These are phyloP conservation scores for Pseudocercospora fijiensis DNA, from an alignment of 2,329 filamentous ascomycete genomes.

Conservation along the genomic window DNA sequence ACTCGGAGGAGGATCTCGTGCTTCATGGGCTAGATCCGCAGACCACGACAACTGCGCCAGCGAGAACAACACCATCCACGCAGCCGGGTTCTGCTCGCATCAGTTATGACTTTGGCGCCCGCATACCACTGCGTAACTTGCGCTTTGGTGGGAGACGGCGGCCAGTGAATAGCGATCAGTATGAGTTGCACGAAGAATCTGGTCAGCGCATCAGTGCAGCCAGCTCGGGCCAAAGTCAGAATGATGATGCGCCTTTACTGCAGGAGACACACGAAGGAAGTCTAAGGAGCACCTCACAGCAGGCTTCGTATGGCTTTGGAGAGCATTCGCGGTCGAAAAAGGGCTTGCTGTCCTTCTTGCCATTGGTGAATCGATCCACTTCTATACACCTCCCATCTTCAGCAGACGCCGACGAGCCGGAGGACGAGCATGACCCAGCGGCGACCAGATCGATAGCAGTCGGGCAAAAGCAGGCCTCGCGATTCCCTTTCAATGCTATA, in stretches of 20 bases:
- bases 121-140: conserved; percentile 68
- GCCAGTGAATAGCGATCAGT: conserved; percentile 56
- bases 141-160: conserved; percentile 49
- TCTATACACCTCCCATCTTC: conserved; percentile 31
- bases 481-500: conserved; percentile 85
- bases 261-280: conserved; percentile 16
- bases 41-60: conserved; percentile 26
- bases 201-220: conserved; percentile 22
- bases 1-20: conserved; percentile 75
- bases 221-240: conserved; percentile 53
- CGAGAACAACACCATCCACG: conserved; percentile 10
- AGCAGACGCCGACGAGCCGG: conserved; percentile 40
- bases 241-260: conserved; percentile 75
- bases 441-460: conserved; percentile 74
- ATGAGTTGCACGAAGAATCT: conserved; percentile 56
- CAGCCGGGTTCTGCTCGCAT: conserved; percentile 24
- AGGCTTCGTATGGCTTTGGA: conserved; percentile 21
- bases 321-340: conserved; percentile 22
- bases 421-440: conserved; percentile 57
- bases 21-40: conserved; percentile 74
- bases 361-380: conserved; percentile 25
- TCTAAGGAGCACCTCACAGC: conserved; percentile 18
- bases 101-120: conserved; percentile 47
- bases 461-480: conserved; percentile 68
- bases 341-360: conserved; percentile 31